A percentile compares a stretch with the other conserved stretches of the same genome.
Evolutionary conservation across 306 rosid genomes (phyloP).

Genomic region (Quercus bicolor): DNA sequence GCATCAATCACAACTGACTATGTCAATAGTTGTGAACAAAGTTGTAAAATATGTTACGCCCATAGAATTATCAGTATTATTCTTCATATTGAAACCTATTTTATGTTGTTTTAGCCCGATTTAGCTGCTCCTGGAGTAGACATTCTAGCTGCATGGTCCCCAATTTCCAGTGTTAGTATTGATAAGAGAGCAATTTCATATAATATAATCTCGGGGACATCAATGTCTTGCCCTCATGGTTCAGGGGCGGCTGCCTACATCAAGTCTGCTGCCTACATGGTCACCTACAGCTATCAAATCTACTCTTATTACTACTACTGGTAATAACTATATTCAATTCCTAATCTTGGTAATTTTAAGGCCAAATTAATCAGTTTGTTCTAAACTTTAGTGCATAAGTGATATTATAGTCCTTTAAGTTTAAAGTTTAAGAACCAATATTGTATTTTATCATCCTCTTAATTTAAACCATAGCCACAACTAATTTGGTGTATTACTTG

Average conservation of each 20-base stretch:
- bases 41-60: no score
- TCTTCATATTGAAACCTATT: no score
- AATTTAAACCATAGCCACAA: not conserved
- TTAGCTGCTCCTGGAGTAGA: conserved; percentile 36
- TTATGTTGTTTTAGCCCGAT: conserved; percentile 31
- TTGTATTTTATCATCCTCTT: not conserved
- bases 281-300: conserved; percentile 45
- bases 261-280: conserved; percentile 45
- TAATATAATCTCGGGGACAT: conserved; percentile 29
- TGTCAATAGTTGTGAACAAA: no score
- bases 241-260: conserved; percentile 37
- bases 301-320: conserved; percentile 50
- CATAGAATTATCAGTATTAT: no score
- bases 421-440: no score
- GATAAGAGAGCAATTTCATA: conserved; percentile 18
- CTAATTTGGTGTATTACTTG: not conserved
- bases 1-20: no score
- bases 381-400: no score
- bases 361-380: no score
- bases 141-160: conserved; percentile 39
- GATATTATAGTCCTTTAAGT: no score
- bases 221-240: conserved; percentile 62
- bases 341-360: not conserved
- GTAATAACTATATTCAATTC: not conserved
- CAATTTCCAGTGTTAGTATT: not conserved